Percentiles rank a stretch among this genome's conserved stretches.
These are phyloP conservation scores for Aspergillus ochraceus DNA, from an alignment of 2,329 filamentous ascomycete genomes.

Conservation along the genomic window DNA sequence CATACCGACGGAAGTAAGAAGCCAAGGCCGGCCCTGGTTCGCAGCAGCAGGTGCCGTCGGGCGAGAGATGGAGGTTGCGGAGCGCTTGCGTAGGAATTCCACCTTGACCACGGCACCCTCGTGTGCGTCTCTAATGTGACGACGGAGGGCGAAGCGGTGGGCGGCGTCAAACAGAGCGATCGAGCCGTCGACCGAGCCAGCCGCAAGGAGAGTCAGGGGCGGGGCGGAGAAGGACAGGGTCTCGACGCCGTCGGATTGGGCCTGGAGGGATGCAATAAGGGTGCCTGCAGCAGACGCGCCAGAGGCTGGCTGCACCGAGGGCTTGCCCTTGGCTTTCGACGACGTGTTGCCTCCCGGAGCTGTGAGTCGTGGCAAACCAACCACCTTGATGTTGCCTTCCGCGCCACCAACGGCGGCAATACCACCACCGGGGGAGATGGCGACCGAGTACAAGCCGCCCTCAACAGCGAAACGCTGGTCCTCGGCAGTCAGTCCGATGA, in stretches of 20 bases:
- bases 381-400: constrained; percentile 78
- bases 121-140: constrained; percentile 79
- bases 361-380: constrained; percentile 71
- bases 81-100: constrained; percentile 68
- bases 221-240: constrained; percentile 65
- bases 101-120: constrained; percentile 89
- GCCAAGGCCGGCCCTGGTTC: constrained; percentile 55
- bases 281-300: constrained; percentile 56
- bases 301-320: constrained; percentile 33
- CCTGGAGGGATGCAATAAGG: constrained; percentile 80
- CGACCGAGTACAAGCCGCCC: constrained; percentile 85
- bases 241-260: constrained; percentile 78
- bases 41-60: constrained; percentile 27
- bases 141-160: constrained; percentile 81
- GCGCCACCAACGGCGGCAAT: constrained; percentile 87
- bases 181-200: constrained; percentile 63
- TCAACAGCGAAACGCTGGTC: constrained; percentile 93
- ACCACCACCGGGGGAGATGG: constrained; percentile 74
- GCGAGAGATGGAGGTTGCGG: constrained; percentile 25
- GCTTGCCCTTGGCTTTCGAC: constrained; percentile 54
- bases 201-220: constrained; percentile 61
- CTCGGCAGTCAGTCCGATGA: constrained; percentile 72
- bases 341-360: constrained; percentile 40
- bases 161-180: constrained; percentile 86
- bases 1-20: constrained; percentile 86